phyloP scores from a whole-genome alignment of 768 basidiomycete genomes.

The Tylopilus intermedius region DNA sequence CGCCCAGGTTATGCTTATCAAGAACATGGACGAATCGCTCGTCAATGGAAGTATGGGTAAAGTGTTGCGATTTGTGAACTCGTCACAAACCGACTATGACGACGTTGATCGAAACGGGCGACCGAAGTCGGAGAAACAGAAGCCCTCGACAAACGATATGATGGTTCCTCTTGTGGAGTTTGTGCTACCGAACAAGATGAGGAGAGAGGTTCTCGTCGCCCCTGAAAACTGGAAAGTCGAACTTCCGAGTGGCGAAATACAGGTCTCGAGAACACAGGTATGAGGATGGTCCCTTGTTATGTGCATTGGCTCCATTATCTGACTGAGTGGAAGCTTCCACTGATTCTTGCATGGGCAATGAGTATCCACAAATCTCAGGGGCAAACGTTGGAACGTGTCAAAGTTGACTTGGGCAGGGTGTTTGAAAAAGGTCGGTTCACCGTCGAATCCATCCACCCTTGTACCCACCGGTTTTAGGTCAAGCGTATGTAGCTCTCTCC shows the following conservation, averaged over 20 bases:
- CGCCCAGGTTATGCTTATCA: constrained; percentile 93
- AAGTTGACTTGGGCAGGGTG: constrained; percentile 86
- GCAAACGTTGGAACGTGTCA: constrained; percentile 91
- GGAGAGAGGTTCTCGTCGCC: constrained; percentile 51
- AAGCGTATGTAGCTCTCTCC: constrained; percentile 88
- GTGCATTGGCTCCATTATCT: not conserved
- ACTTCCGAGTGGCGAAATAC: constrained; percentile 79
- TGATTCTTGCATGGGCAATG: constrained; percentile 96
- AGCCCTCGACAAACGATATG: constrained; percentile 29
- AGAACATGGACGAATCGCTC: constrained; percentile 84
- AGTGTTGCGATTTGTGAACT: constrained; percentile 68
- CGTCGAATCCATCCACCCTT: not conserved
- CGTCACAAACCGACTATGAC: constrained; percentile 40
- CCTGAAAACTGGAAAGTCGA: constrained; percentile 85
- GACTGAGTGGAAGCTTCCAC: constrained; percentile 53
- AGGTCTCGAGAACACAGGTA: constrained; percentile 77
- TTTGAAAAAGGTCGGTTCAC: constrained; percentile 78
- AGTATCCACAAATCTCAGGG: constrained; percentile 98
- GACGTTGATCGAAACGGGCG: constrained; percentile 32
- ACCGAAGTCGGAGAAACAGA: constrained; percentile 32
- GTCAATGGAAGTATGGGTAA: constrained; percentile 95
- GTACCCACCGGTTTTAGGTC: constrained; percentile 43
- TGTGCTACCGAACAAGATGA: constrained; percentile 51
- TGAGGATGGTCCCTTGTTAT: constrained; percentile 14
- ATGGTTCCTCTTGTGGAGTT: constrained; percentile 78